These are phyloP conservation scores for Mycothermus thermophilus DNA, from an alignment of 495 filamentous ascomycete genomes.

Conservation along the genomic window DNA sequence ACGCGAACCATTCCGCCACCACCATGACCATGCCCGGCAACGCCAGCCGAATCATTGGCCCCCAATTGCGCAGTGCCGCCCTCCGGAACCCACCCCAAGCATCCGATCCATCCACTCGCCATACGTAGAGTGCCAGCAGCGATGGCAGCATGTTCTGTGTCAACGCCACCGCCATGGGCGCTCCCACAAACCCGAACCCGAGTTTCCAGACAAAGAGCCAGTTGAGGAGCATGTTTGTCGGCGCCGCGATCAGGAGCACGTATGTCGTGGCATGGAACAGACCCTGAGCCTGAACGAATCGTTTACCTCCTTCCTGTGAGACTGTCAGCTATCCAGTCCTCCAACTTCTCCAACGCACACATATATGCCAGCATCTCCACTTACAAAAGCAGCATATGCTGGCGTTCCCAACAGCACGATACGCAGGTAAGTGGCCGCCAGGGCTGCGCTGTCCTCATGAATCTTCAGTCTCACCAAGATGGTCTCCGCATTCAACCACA, in stretches of 20 bases:
- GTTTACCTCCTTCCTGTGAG: conserved; percentile 55
- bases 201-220: conserved; percentile 64
- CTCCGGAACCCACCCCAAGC: conserved; percentile 77
- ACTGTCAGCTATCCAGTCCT: too few species aligned
- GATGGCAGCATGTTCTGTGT: conserved; percentile 70
- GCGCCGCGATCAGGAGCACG: conserved; percentile 51
- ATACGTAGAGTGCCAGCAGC: conserved; percentile 59
- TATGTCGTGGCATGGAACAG: conserved; percentile 56
- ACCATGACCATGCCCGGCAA: conserved; percentile 89
- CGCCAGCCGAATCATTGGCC: conserved; percentile 70
- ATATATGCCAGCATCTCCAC: too few species aligned
- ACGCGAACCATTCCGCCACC: conserved; percentile 77
- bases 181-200: conserved; percentile 67
- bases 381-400: conserved; percentile 54
- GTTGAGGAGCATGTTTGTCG: conserved; percentile 52
- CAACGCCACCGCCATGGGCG: conserved; percentile 73
- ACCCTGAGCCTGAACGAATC: conserved; percentile 63
- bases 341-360: too few species aligned
- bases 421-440: conserved; percentile 55
- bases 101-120: conserved; percentile 59
- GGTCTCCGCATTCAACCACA: conserved; percentile 46
- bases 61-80: conserved; percentile 69
- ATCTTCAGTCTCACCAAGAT: conserved; percentile 48
- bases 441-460: conserved; percentile 42
- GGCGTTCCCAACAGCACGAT: conserved; percentile 51